Percentiles rank a stretch among this genome's conserved stretches.
Evolutionary conservation across 2,329 filamentous ascomycete species (phyloP).

Genomic region (Cercospora sp.): DNA sequence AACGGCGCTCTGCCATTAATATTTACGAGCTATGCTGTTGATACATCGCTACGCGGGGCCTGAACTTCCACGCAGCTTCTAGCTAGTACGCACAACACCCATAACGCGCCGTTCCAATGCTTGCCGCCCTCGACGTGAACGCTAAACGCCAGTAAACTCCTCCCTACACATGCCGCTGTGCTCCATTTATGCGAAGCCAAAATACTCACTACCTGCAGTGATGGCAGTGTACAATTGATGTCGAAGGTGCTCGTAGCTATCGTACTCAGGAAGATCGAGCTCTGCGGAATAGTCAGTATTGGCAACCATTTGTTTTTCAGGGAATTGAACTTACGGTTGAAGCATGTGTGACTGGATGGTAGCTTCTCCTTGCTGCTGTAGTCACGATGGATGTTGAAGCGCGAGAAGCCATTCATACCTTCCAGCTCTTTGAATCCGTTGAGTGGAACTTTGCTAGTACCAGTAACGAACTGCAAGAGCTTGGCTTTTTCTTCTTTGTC

Average conservation of each 20-base stretch:
- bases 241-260: slow-evolving; percentile 87
- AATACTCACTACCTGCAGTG: slow-evolving; percentile 95
- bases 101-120: slow-evolving; percentile 16
- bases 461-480: slow-evolving; percentile 94
- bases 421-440: slow-evolving; percentile 99
- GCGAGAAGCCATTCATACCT: slow-evolving; percentile 97
- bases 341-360: slow-evolving; percentile 96
- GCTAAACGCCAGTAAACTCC: slow-evolving; percentile 1
- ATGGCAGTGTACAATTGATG: slow-evolving; percentile 91
- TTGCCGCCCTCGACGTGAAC: slow-evolving; percentile 3
- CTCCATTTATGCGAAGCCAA: slow-evolving; percentile 78
- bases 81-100: slow-evolving; percentile 5
- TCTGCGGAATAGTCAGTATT: slow-evolving; percentile 59
- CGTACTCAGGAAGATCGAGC: slow-evolving; percentile 96
- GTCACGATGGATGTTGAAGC: slow-evolving; percentile 98
- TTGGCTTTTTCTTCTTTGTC: slow-evolving; percentile 99
- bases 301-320: background rate
- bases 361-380: slow-evolving; percentile 95
- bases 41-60: slow-evolving; percentile 13
- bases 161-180: slow-evolving; percentile 15
- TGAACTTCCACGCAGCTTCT: slow-evolving; percentile 15
- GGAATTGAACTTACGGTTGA: slow-evolving; percentile 79
- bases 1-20: background rate
- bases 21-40: slow-evolving; percentile 20
- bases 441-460: slow-evolving; percentile 95